phyloP scores from a whole-genome alignment of 805 yeast genomes.

The Candida incommunis region DNA sequence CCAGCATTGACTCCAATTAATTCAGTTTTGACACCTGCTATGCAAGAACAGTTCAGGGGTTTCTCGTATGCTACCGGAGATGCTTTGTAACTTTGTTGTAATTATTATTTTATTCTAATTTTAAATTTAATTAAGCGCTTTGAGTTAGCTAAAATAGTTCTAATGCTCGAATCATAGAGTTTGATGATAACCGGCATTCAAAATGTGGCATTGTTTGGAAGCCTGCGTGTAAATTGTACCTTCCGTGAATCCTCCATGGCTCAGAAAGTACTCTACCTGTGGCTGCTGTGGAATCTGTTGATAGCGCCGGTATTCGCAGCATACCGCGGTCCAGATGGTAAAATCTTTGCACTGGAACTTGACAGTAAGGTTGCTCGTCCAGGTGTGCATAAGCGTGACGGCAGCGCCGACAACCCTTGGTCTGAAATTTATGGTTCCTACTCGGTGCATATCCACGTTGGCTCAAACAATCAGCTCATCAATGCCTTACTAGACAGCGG shows the following conservation, averaged over 20 bases:
- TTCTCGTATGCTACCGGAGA: conserved; percentile 51
- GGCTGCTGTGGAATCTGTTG: no score
- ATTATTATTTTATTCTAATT: no score
- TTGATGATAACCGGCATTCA: no score
- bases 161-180: no score
- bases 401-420: not conserved
- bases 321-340: not conserved
- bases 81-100: conserved; percentile 6
- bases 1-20: conserved; percentile 93
- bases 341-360: not conserved
- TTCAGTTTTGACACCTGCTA: conserved; percentile 65
- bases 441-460: not conserved
- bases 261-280: no score
- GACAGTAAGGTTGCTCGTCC: not conserved
- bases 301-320: not conserved
- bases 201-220: no score
- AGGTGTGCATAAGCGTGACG: not conserved
- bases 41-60: conserved; percentile 96
- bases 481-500: conserved; percentile 1
- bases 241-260: no score
- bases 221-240: no score
- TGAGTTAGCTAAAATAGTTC: no score
- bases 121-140: no score
- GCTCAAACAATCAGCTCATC: not conserved
- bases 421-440: not conserved